These are phyloP conservation scores for Naegleria gruberi DNA, from an alignment of 208 protist species.

Conservation along the genomic window DNA sequence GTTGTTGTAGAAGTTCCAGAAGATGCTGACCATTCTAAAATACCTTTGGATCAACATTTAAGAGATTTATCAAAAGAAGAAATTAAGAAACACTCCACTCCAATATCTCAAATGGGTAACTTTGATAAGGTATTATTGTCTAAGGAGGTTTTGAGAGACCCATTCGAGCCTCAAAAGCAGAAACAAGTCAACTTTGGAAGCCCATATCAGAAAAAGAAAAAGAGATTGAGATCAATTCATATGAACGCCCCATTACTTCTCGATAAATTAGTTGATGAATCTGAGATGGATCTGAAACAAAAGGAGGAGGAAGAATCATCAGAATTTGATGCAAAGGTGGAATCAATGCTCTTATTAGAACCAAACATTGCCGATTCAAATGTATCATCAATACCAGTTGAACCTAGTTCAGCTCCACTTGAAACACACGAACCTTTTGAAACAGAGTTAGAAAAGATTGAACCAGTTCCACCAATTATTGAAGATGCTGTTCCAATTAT, in stretches of 20 bases:
- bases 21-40: neutral
- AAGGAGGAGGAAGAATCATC: neutral
- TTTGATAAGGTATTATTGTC: neutral
- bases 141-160: conserved; percentile 2
- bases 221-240: neutral
- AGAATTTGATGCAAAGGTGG: neutral
- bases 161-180: no score
- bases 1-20: neutral
- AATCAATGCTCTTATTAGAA: no score
- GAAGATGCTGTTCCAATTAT: no score
- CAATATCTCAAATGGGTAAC: conserved; percentile 18
- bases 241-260: neutral
- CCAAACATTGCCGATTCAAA: neutral
- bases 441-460: neutral
- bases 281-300: neutral
- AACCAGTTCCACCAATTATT: neutral
- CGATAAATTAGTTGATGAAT: neutral
- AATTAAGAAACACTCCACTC: neutral
- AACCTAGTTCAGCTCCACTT: neutral
- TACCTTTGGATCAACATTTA: neutral
- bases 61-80: neutral
- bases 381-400: neutral
- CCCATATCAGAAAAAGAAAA: neutral
- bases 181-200: neutral
- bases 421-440: neutral